Conservation (phyloP, 2,329 filamentous ascomycete species). For the Chrysoporthe deuterocubensis region DNA sequence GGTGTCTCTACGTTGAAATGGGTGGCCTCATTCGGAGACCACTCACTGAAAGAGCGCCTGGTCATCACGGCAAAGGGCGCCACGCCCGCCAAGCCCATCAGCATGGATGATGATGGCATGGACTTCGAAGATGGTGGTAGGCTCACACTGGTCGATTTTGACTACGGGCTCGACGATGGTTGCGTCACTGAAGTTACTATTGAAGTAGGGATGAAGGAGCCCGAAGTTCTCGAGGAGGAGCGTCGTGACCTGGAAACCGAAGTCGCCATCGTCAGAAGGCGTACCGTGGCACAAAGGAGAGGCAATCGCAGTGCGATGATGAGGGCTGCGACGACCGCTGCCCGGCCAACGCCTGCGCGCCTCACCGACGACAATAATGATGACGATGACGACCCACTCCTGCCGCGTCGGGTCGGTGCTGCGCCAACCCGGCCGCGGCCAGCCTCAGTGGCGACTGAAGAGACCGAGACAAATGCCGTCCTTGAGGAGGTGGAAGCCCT, state of each 20-base stretch:
- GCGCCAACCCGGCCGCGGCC: slow-evolving; percentile 33
- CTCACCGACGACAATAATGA: slow-evolving; percentile 30
- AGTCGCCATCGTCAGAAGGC: slow-evolving; percentile 76
- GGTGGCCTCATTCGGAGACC: slow-evolving; percentile 61
- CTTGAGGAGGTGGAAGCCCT: slow-evolving; percentile 64
- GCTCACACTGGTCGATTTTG: slow-evolving; percentile 74
- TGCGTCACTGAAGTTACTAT: slow-evolving; percentile 64
- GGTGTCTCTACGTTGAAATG: slow-evolving; percentile 73
- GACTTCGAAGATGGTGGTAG: slow-evolving; percentile 80
- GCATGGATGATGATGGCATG: slow-evolving; percentile 69
- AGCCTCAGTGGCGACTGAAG: slow-evolving; percentile 38
- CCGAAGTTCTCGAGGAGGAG: slow-evolving; percentile 74
- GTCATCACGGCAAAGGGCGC: slow-evolving; percentile 76
- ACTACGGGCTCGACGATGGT: slow-evolving; percentile 63
- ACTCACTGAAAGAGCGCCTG: slow-evolving; percentile 58
- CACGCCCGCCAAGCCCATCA: slow-evolving; percentile 57
- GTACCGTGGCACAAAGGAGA: slow-evolving; percentile 70
- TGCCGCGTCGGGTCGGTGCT: slow-evolving; percentile 53
- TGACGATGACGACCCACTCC: slow-evolving; percentile 55
- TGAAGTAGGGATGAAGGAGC: slow-evolving; percentile 72
- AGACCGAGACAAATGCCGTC: slow-evolving; percentile 51
- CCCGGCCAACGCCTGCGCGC: slow-evolving; percentile 37
- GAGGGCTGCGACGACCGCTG: slow-evolving; percentile 52
- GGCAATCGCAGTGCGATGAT: slow-evolving; percentile 53
- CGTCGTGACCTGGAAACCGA: slow-evolving; percentile 75